Evolutionary conservation across 2,329 filamentous ascomycete species (phyloP).

Genomic region (Colletotrichum australisinense): DNA sequence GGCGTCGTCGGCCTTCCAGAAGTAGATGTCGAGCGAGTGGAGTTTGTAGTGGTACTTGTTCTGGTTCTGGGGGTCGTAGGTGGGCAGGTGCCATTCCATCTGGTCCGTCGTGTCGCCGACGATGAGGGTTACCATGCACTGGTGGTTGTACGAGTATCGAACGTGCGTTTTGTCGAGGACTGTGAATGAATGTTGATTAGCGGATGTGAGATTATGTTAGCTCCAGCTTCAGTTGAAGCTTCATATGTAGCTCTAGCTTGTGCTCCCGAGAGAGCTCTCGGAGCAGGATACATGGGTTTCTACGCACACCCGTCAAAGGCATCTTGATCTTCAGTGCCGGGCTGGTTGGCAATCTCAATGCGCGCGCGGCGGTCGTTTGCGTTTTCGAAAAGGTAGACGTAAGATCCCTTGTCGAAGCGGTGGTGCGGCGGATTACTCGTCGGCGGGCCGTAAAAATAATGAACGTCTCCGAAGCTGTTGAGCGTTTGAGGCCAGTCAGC

Average conservation of each 20-base stretch:
- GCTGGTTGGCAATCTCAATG: conserved; percentile 80
- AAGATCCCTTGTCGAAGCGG: conserved; percentile 83
- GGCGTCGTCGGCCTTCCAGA: conserved; percentile 81
- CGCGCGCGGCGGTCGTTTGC: conserved; percentile 74
- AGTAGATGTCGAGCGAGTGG: conserved; percentile 81
- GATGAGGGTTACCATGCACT: conserved; percentile 75
- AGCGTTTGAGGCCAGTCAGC: conserved; percentile 38
- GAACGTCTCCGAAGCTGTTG: conserved; percentile 78
- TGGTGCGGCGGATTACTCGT: conserved; percentile 78
- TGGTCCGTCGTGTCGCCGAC: conserved; percentile 65
- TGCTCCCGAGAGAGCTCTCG: not conserved
- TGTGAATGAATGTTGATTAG: conserved; percentile 45
- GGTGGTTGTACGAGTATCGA: conserved; percentile 79
- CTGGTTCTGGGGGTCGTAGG: conserved; percentile 78
- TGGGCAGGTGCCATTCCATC: conserved; percentile 80
- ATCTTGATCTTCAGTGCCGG: conserved; percentile 81
- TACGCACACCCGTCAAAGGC: conserved; percentile 80
- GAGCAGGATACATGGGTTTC: not conserved
- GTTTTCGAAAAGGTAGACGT: conserved; percentile 84
- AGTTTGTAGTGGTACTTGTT: conserved; percentile 84
- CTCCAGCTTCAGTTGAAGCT: not conserved
- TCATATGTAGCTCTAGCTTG: too few species aligned
- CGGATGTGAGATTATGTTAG: too few species aligned
- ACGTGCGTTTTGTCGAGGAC: conserved; percentile 74
- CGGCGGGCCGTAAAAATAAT: conserved; percentile 82